phyloP scores from a whole-genome alignment of 768 basidiomycete species.

The Auricularia sp. region DNA sequence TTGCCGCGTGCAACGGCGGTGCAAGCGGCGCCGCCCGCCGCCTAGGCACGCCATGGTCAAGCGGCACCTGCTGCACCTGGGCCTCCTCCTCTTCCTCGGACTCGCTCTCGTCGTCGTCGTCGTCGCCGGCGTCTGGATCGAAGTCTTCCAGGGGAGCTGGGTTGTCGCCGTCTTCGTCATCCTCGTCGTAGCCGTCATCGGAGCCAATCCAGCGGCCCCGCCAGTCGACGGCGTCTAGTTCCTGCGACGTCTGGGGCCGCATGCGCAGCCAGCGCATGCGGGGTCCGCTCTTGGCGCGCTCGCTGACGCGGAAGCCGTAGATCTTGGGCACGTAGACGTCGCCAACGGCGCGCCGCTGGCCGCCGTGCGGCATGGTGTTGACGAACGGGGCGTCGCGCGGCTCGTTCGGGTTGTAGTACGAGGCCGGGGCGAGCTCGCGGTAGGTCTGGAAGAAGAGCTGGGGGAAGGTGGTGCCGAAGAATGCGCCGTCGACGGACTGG shows the following conservation, averaged over 20 bases:
- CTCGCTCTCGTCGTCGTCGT: slow-evolving; percentile 44
- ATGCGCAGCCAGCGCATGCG: slow-evolving; percentile 94
- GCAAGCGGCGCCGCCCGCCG: neutral
- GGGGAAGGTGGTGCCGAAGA: slow-evolving; percentile 98
- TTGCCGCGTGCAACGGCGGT: neutral
- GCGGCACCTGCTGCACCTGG: neutral
- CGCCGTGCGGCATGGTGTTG: slow-evolving; percentile 83
- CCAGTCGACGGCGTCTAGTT: slow-evolving; percentile 84
- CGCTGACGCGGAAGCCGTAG: slow-evolving; percentile 96
- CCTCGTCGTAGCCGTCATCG: slow-evolving; percentile 54
- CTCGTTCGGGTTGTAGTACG: slow-evolving; percentile 72
- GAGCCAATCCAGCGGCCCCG: slow-evolving; percentile 74
- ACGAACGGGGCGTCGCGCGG: slow-evolving; percentile 49
- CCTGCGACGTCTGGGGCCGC: slow-evolving; percentile 68
- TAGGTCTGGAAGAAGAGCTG: slow-evolving; percentile 98
- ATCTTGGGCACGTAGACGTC: slow-evolving; percentile 86
- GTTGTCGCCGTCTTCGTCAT: slow-evolving; percentile 50
- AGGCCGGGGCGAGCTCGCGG: slow-evolving; percentile 86
- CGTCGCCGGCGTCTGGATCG: slow-evolving; percentile 34
- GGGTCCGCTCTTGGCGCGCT: slow-evolving; percentile 88
- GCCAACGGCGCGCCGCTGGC: slow-evolving; percentile 79
- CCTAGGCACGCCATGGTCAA: neutral
- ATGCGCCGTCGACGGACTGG: slow-evolving; percentile 94
- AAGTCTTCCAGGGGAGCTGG: slow-evolving; percentile 11
- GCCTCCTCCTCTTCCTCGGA: slow-evolving; percentile 38